A percentile compares a stretch with the other conserved stretches of the same genome.
Evolutionary conservation across 2,329 filamentous ascomycete genomes (phyloP).

Genomic region (Pezicula rhizophila): DNA sequence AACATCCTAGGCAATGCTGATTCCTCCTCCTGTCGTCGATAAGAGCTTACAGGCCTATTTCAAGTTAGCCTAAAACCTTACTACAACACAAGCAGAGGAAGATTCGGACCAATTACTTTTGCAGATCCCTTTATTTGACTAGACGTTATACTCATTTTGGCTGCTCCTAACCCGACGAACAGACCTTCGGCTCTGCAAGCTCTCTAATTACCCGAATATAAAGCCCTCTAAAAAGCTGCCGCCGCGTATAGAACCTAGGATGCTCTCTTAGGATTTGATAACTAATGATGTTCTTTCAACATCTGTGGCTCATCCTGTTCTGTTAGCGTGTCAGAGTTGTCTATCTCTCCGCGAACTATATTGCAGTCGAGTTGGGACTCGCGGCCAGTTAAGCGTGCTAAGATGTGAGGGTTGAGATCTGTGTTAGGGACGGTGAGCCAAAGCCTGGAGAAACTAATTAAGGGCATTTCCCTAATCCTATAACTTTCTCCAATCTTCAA

Average conservation of each 20-base stretch:
- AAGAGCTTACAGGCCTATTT: constrained; percentile 9
- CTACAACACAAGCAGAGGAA: constrained; percentile 6
- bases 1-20: no score
- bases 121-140: constrained; percentile 12
- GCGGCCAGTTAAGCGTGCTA: no score
- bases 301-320: not conserved
- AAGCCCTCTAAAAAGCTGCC: not conserved
- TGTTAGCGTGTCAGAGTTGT: no score
- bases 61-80: constrained; percentile 11
- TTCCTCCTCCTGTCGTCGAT: constrained; percentile 8
- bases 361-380: no score
- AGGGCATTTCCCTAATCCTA: no score
- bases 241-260: not conserved
- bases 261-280: not conserved
- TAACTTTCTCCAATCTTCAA: no score
- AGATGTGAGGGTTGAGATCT: no score
- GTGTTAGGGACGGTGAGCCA: no score
- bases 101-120: constrained; percentile 10
- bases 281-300: not conserved
- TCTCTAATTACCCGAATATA: constrained; percentile 10
- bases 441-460: no score
- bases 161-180: constrained; percentile 9
- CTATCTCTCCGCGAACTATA: no score
- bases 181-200: constrained; percentile 10
- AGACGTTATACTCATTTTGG: constrained; percentile 11